phyloP scores from a whole-genome alignment of 2,329 filamentous ascomycete species.

The Fusarium nurragi region DNA sequence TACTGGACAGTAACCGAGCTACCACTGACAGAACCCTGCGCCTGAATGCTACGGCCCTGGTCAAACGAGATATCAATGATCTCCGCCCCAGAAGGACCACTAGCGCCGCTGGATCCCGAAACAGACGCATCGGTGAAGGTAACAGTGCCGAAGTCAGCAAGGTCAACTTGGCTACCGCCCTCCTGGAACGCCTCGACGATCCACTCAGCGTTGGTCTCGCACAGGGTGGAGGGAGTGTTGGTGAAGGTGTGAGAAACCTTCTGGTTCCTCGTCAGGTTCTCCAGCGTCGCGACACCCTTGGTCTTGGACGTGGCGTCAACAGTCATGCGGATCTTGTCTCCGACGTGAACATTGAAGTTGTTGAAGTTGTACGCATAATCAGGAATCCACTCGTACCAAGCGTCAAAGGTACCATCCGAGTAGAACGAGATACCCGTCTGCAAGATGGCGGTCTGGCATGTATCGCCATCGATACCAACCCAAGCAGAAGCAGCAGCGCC shows the following conservation, averaged over 20 bases:
- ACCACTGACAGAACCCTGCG: constrained; percentile 1
- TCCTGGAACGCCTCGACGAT: constrained; percentile 63
- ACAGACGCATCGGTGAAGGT: constrained; percentile 4
- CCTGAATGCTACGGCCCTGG: not conserved
- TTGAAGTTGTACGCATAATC: constrained; percentile 53
- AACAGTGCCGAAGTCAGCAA: constrained; percentile 45
- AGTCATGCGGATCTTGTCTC: constrained; percentile 46
- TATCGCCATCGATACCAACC: constrained; percentile 61
- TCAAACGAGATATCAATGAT: constrained; percentile 9
- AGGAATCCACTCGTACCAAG: constrained; percentile 60
- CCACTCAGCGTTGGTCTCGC: constrained; percentile 69
- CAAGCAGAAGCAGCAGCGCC: constrained; percentile 41
- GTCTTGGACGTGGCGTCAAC: constrained; percentile 10
- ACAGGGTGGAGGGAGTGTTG: constrained; percentile 55
- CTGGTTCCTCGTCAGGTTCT: constrained; percentile 63
- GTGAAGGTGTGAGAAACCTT: constrained; percentile 61
- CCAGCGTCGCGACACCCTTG: constrained; percentile 37
- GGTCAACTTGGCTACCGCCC: constrained; percentile 38
- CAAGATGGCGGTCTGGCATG: constrained; percentile 52
- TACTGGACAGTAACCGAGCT: constrained; percentile 9
- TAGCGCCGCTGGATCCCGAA: not conserved
- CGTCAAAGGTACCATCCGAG: constrained; percentile 50
- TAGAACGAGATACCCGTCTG: constrained; percentile 56
- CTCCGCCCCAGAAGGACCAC: constrained; percentile 5
- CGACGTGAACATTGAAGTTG: constrained; percentile 45